Conservation (phyloP, 179 eudicot genomes). For the Drosera spatulata region DNA sequence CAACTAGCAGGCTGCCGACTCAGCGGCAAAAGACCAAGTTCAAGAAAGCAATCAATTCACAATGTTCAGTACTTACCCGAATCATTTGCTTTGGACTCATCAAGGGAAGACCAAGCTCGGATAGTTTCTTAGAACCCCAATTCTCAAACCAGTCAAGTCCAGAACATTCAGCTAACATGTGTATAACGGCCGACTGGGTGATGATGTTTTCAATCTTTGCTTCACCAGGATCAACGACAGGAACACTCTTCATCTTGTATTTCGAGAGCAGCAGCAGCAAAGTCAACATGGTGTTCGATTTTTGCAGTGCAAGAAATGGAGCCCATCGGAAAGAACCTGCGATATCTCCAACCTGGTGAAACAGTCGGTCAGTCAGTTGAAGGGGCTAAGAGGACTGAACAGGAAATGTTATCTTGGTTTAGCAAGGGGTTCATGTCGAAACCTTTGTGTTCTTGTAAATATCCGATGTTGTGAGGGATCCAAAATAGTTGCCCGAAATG, state of each 20-base stretch:
- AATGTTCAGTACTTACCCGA: too few relatives aligned
- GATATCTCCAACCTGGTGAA: conserved; percentile 61
- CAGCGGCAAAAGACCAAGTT: too few relatives aligned
- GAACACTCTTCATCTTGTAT: conserved; percentile 86
- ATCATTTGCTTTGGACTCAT: conserved; percentile 16
- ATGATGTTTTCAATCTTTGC: conserved; percentile 68
- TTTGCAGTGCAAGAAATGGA: conserved; percentile 77
- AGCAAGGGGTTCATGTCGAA: neutral
- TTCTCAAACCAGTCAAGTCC: conserved; percentile 95
- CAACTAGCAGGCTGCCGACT: too few relatives aligned
- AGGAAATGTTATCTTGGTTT: neutral
- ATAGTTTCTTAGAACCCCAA: conserved; percentile 45
- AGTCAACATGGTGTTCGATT: conserved; percentile 80
- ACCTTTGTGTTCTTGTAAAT: conserved; percentile 85
- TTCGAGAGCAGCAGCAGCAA: conserved; percentile 77
- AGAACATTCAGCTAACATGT: conserved; percentile 62
- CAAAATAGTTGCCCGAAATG: conserved; percentile 76
- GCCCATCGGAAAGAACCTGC: conserved; percentile 66
- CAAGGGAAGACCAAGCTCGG: conserved; percentile 89
- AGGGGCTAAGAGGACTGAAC: neutral
- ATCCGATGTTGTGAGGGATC: conserved; percentile 73
- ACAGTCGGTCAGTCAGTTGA: neutral
- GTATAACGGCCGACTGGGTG: conserved; percentile 83
- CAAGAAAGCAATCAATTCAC: too few relatives aligned
- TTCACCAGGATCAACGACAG: conserved; percentile 67